A percentile compares a stretch with the other conserved stretches of the same genome.
phyloP scores from a whole-genome alignment of 768 basidiomycete species.

The Tricholoma sp. region DNA sequence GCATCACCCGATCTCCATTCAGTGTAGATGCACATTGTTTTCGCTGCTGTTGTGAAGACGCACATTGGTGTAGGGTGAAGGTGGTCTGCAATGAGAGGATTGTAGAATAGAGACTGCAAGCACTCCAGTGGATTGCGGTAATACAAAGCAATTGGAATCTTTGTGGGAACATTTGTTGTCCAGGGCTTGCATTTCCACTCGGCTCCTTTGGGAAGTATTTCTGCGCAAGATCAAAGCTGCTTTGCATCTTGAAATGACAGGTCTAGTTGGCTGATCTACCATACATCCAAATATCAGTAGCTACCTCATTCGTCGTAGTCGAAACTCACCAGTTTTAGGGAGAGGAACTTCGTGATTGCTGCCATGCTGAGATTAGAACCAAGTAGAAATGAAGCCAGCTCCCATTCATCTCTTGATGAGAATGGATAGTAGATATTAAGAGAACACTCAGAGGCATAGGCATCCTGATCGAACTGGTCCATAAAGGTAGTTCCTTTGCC shows the following conservation, averaged over 20 bases:
- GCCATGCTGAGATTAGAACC: conserved; percentile 24
- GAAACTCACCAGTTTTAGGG: conserved; percentile 17
- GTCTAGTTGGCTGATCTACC: no score
- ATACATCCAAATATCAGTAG: no score
- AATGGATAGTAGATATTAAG: background rate
- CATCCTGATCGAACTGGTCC: no score
- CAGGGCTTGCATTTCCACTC: no score
- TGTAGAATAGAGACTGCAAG: conserved; percentile 18
- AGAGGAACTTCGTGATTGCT: conserved; percentile 21
- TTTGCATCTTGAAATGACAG: no score
- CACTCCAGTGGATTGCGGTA: conserved; percentile 17
- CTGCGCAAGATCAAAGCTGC: background rate
- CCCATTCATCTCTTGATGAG: conserved; percentile 24
- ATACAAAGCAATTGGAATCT: background rate
- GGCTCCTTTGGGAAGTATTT: background rate
- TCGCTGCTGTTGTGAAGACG: conserved; percentile 9
- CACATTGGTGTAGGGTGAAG: conserved; percentile 16
- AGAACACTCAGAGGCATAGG: no score
- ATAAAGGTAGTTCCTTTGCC: no score
- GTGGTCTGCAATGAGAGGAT: conserved; percentile 19
- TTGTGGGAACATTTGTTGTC: background rate
- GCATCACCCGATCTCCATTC: background rate
- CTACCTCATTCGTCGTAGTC: background rate
- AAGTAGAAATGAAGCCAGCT: conserved; percentile 23
- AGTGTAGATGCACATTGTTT: conserved; percentile 1